Evolutionary conservation across 768 basidiomycete species (phyloP).

Genomic region (Podaxis sp.): DNA sequence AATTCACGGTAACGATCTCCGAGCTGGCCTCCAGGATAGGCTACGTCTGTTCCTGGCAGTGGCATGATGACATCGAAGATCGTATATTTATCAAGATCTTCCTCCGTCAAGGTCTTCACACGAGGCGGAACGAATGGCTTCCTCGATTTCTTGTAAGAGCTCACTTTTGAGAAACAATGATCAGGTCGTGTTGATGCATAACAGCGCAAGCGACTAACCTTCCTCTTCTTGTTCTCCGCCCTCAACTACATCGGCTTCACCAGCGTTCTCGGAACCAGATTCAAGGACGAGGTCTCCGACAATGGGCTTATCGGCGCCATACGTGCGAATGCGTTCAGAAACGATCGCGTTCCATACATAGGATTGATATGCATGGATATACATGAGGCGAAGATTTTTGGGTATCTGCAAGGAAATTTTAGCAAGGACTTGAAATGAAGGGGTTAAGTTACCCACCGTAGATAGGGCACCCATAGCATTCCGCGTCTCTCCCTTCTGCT

Average conservation of each 20-base stretch:
- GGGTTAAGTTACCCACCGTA: slow-evolving; percentile 49
- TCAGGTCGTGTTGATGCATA: not conserved
- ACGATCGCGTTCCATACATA: slow-evolving; percentile 99
- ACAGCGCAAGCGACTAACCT: slow-evolving; percentile 16
- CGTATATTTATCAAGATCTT: slow-evolving; percentile 75
- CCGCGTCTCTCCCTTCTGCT: slow-evolving; percentile 71
- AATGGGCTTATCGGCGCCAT: slow-evolving; percentile 71
- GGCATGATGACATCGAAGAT: slow-evolving; percentile 98
- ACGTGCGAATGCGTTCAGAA: slow-evolving; percentile 84
- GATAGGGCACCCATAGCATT: slow-evolving; percentile 88
- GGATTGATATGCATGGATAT: slow-evolving; percentile 97
- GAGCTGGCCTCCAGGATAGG: slow-evolving; percentile 85
- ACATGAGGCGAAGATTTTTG: slow-evolving; percentile 92
- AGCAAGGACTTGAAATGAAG: not conserved
- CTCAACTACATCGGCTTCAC: slow-evolving; percentile 34
- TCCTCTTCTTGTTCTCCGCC: slow-evolving; percentile 33
- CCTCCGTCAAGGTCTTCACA: slow-evolving; percentile 76
- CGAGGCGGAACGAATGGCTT: slow-evolving; percentile 66
- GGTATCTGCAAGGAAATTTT: slow-evolving; percentile 68
- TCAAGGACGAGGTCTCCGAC: slow-evolving; percentile 92
- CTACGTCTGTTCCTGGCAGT: slow-evolving; percentile 92
- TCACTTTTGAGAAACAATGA: slow-evolving; percentile 19
- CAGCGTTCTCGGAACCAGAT: slow-evolving; percentile 29
- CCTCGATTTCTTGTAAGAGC: slow-evolving; percentile 32
- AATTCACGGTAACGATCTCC: slow-evolving; percentile 85